Evolutionary conservation across 1,139 yeast species (phyloP), one percentile per base, ranked within the genome.

Genomic region (Suhomyces wounanorum): DNA sequence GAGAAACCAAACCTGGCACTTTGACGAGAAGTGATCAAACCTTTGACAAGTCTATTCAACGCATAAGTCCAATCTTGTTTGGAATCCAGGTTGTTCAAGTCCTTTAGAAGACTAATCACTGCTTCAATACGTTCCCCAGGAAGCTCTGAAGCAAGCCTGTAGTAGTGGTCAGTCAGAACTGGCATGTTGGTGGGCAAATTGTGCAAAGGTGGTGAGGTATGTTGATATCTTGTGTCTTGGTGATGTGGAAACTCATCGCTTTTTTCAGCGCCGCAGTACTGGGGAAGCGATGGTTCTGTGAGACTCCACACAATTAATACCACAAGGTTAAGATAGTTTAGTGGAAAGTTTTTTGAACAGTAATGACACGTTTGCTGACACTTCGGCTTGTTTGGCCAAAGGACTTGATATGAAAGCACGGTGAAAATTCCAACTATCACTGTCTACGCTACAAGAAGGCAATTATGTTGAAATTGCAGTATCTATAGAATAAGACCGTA

Each of bases 1-100:
- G 96, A 89, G 61, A 87, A 92, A 1, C 99, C 99, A 40, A 89
- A 71, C 51, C 97, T 74, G 1, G 97, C 96, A 45, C 91, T 79
- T 42, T 89, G 96, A 62, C 95, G 81, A 17, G 91, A 81, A 11
- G 96, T 87, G 9, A 89, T 78, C 43, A 94, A 74, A 45, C 98
- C 98, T 58, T 84, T 85, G 52, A 89, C 78, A 53, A 94, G 75
- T 61, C 98, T 79, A 54, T 81, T 82, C 51, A 89, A 70, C 0
- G 96, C 95, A 64, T 94, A 92, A 47, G 81, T 80, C 91, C 95
- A 90, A 61, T 91, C 97, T 3, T 74, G 72, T 18, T 70, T 70
- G 8, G 72, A 66, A 48, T 81, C 67, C 10, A 67, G 79, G 1
- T 69, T 67, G 9, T 73, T 63, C 8, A 87, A 73, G 48, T 88